Evolutionary conservation across 1,284 basidiomycete species (phyloP), one percentile per base, ranked within the genome.

Genomic region (Malassezia slooffiae): DNA sequence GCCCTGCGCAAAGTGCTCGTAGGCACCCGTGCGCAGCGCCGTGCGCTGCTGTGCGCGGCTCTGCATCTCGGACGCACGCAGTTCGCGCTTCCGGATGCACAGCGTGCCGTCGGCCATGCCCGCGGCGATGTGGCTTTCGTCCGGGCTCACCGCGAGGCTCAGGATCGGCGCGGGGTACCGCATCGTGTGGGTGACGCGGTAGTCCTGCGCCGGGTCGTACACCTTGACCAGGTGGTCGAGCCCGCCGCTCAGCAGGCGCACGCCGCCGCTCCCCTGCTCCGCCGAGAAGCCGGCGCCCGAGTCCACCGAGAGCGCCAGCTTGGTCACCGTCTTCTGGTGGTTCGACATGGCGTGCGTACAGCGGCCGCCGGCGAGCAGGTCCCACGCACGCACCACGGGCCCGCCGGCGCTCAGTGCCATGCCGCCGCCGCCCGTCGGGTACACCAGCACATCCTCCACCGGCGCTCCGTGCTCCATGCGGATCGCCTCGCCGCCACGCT

Each of bases 141-240:
- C 91, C 15, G 90, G 90, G 80, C 91, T 51, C 85, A 96, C 48
- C 86, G 87, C 89, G 34, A 97, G 74, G 61, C 81, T 87, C 5
- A 99, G 75, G 3, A 99, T 74, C 1, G 90, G 88, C 1, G 89
- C 85, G 3, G 90, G 86, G 70, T 97, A 97, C 31, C 91, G 82
- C 88, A 99, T 97, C 1, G 93, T 96, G 70, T 99, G 93, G 8
- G 91, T 82, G 22, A 97, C 93, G 28, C 82, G 82, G 45, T 59
- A 67, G 62, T 84, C 80, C 36, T 91, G 81, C 10, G 71, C 65
- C 19, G 63, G 60, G 67, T 97, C 90, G 73, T 97, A 99, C 17
- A 96, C 89, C 73, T 99, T 99, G 47, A 97, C 87, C 80, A 99
- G 83, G 56, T 90, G 88, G 69, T 99, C 93, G 50, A 99, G 74